Conservation (phyloP, 805 yeast genomes). For the Yarrowia sp. region DNA sequence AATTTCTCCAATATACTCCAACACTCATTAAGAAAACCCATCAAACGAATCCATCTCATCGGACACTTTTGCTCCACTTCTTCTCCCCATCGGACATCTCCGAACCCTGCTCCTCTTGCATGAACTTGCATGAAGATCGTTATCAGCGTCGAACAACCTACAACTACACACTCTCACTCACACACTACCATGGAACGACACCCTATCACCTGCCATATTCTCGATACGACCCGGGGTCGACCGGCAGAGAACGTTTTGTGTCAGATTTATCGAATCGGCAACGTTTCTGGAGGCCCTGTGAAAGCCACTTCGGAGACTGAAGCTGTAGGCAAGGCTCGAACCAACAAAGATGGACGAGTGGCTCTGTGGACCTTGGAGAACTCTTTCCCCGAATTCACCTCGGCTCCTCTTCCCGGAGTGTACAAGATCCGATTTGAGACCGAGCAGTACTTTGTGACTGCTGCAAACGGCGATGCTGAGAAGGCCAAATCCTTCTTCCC, state of each 20-base stretch:
- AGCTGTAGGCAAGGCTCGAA: constrained; percentile 69
- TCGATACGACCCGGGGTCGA: constrained; percentile 81
- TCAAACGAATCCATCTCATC: too few species aligned
- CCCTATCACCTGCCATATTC: constrained; percentile 87
- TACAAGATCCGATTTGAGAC: constrained; percentile 82
- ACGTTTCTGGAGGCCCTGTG: constrained; percentile 32
- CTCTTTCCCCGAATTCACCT: constrained; percentile 12
- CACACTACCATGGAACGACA: constrained; percentile 47
- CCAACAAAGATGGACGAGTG: constrained; percentile 84
- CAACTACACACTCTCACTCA: neutral
- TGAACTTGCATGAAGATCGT: constrained; percentile 26
- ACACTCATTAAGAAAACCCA: too few species aligned
- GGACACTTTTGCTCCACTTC: too few species aligned
- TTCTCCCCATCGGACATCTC: constrained; percentile 8
- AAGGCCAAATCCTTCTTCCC: constrained; percentile 69
- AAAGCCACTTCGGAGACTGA: constrained; percentile 48
- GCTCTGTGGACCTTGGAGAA: constrained; percentile 62
- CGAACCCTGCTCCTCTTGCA: constrained; percentile 24
- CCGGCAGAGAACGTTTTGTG: constrained; percentile 85
- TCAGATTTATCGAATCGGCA: constrained; percentile 50
- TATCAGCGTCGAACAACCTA: constrained; percentile 6
- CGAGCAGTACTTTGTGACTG: constrained; percentile 62
- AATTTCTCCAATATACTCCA: too few species aligned
- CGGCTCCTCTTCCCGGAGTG: constrained; percentile 65
- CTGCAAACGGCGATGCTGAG: constrained; percentile 43